Evolutionary conservation across 371 early-diverging fungal species (phyloP), one percentile per base, ranked within the genome.

Genomic region (Haplosporangium sp.): DNA sequence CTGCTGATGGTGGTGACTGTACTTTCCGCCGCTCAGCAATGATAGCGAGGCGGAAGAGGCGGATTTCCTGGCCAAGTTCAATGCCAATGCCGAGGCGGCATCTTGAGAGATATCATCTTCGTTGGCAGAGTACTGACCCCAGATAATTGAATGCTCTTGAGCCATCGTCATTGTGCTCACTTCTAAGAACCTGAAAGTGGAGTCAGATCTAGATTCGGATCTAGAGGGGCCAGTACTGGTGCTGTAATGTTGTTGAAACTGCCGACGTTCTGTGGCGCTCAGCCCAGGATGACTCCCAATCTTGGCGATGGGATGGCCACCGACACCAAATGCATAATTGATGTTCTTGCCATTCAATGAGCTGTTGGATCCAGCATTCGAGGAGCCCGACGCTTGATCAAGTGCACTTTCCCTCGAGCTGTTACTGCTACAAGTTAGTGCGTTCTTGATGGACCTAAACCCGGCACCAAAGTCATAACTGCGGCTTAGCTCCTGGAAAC

Each of bases 401-500:
- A 68, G 50, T 0, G 61, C 74, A 21, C 64, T 29, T 1, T 74
- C 69, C 3, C 64, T 59, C 0, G 74, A 74, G 21, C 48, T 68
- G 53, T 75, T 75, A 45, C 53, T 65, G 53, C 76, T 75, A 5
- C 76, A 57, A 0, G 67, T 65, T 6, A 75, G 62, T 0, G 67
- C 76, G 18, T 75, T 69, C 51, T 69, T 69, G 67, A 75, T 69
- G 6, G 76, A 59, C 5, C 70, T 48, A 29, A 75, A 45, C 3
- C 74, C 69, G 20, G 76, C 76, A 3, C 70, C 55, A 51, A 75
- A 69, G 38, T 69, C 76, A 18, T 75, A 69, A 36, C 76, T 75
- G 5, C 76, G 66, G 20, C 58, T 69, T 20, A 75, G 66, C 13
- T 69, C 70, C 46, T 75, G 69, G 70, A 65, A 66, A 0, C 76